Evolutionary conservation across 805 yeast genomes (phyloP).

Genomic region (Maudiozyma serrabonitensis): DNA sequence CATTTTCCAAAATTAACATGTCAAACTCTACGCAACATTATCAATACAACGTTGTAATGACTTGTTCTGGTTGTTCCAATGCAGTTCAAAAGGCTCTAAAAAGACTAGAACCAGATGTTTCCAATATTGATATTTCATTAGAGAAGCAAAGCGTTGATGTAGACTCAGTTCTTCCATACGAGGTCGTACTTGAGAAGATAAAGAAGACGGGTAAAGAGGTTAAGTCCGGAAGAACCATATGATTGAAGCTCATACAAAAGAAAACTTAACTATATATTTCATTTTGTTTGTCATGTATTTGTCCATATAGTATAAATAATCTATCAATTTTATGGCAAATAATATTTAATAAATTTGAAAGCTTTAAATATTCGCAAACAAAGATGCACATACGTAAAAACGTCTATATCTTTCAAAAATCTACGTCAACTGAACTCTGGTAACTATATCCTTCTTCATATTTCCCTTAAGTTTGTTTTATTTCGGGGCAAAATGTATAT

Average conservation of each 20-base stretch:
- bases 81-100: constrained; percentile 74
- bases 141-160: constrained; percentile 80
- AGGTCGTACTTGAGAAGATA: constrained; percentile 70
- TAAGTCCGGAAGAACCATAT: constrained; percentile 45
- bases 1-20: neutral
- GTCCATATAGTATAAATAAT: no score
- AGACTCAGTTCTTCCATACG: constrained; percentile 54
- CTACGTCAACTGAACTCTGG: no score
- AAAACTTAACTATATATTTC: neutral
- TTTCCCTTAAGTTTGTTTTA: no score
- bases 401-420: no score
- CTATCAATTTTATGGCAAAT: no score
- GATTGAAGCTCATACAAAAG: neutral
- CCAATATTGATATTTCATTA: constrained; percentile 61
- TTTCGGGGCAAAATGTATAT: no score
- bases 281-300: no score
- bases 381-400: no score
- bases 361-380: no score
- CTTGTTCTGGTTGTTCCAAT: constrained; percentile 79
- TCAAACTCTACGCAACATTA: constrained; percentile 39
- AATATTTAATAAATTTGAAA: no score
- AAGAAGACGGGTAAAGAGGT: constrained; percentile 87
- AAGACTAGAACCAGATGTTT: constrained; percentile 60
- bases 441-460: no score
- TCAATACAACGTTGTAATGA: constrained; percentile 75